Conservation (phyloP, 2,329 filamentous ascomycete genomes). For the Talaromyces sp. region DNA sequence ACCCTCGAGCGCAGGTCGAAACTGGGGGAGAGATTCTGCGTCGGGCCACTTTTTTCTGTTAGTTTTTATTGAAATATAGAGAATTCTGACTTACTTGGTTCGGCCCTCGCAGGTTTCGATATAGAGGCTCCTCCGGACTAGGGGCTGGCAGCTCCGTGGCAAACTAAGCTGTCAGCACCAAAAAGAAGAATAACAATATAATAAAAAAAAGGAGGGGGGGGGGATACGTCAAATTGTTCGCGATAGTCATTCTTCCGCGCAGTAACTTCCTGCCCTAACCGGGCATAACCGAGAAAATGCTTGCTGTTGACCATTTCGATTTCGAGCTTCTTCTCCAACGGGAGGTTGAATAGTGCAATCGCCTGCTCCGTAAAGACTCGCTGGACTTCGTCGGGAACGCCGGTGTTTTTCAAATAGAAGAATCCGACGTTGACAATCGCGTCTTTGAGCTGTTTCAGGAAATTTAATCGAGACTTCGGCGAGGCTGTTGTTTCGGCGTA, state of each 20-base stretch:
- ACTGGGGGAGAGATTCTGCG: slow-evolving; percentile 25
- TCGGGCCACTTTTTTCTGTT: slow-evolving; percentile 29
- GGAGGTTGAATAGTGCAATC: slow-evolving; percentile 40
- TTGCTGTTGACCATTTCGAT: slow-evolving; percentile 42
- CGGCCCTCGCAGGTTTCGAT: slow-evolving; percentile 30
- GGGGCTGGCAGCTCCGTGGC: slow-evolving; percentile 33
- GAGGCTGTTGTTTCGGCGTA: slow-evolving; percentile 19
- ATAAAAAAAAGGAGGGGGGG: too few relatives aligned
- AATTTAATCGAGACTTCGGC: slow-evolving; percentile 19
- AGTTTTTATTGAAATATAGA: not conserved
- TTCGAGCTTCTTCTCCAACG: slow-evolving; percentile 44
- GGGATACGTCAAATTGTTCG: slow-evolving; percentile 32
- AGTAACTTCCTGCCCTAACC: slow-evolving; percentile 31
- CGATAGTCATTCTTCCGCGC: slow-evolving; percentile 29
- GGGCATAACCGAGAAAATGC: slow-evolving; percentile 34
- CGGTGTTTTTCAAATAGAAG: slow-evolving; percentile 29
- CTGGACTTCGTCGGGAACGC: slow-evolving; percentile 18
- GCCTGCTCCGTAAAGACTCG: slow-evolving; percentile 33
- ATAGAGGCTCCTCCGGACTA: slow-evolving; percentile 28
- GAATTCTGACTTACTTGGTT: slow-evolving; percentile 25
- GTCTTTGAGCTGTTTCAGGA: slow-evolving; percentile 25
- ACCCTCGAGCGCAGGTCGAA: slow-evolving; percentile 25
- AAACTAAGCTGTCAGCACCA: slow-evolving; percentile 20
- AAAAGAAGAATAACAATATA: not conserved
- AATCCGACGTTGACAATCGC: slow-evolving; percentile 33